Evolutionary conservation across 495 filamentous ascomycete species (phyloP).

Genomic region (Lentithecium fluviatile): DNA sequence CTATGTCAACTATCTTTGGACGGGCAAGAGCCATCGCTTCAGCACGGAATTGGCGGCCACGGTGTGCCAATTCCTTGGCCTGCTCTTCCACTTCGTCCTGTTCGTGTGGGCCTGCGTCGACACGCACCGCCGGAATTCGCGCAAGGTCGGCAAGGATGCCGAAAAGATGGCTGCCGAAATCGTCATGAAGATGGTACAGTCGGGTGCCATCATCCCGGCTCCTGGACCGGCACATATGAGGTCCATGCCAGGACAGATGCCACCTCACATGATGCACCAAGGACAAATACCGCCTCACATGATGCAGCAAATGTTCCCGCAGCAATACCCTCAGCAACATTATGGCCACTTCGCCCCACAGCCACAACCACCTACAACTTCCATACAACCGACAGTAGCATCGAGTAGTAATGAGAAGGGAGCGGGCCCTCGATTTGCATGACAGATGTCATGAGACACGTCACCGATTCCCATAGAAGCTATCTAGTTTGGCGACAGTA

Average conservation of each 20-base stretch:
- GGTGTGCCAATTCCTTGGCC: conserved; percentile 20
- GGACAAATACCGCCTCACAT: neutral
- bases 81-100: conserved; percentile 39
- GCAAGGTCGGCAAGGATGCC: conserved; percentile 18
- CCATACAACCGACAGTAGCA: neutral
- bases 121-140: conserved; percentile 41
- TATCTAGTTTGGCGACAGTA: too few species aligned
- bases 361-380: neutral
- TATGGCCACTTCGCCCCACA: neutral
- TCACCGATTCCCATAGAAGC: too few species aligned
- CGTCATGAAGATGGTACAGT: conserved; percentile 29
- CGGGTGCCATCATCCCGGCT: conserved; percentile 23
- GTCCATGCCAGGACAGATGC: neutral
- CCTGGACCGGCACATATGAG: neutral
- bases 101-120: conserved; percentile 45
- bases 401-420: conserved; percentile 3
- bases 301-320: conserved; percentile 1
- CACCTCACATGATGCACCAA: too few species aligned
- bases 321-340: neutral
- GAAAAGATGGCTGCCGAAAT: conserved; percentile 31
- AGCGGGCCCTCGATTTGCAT: neutral
- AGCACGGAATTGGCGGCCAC: conserved; percentile 17
- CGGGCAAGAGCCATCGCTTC: conserved; percentile 3
- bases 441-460: too few species aligned
- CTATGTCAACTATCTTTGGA: conserved; percentile 29